Evolutionary conservation across 139 green algal species (phyloP).

Genomic region (Prasinococcaceae sp.): DNA sequence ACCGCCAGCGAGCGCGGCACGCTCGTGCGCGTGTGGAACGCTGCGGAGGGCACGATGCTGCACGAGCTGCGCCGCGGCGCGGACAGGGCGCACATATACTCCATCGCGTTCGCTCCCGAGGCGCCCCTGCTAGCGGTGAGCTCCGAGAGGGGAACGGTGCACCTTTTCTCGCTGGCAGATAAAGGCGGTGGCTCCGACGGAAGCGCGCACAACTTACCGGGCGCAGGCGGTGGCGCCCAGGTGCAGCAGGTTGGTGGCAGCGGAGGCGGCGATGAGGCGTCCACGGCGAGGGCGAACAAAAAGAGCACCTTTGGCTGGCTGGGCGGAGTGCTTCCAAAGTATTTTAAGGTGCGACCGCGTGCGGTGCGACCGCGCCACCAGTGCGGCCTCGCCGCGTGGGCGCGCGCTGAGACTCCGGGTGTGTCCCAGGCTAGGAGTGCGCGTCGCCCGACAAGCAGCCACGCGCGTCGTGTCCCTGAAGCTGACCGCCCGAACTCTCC

Average conservation of each 20-base stretch:
- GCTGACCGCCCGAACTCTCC: no score
- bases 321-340: no score
- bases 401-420: no score
- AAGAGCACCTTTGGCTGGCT: no score
- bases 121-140: conserved; percentile 69
- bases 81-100: conserved; percentile 70
- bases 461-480: no score
- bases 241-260: not conserved
- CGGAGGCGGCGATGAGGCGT: not conserved
- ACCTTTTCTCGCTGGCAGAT: conserved; percentile 39
- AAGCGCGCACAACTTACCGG: not conserved
- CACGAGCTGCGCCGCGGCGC: conserved; percentile 75
- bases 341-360: no score
- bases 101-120: conserved; percentile 56
- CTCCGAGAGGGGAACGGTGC: conserved; percentile 77
- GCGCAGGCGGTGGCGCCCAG: not conserved
- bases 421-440: no score
- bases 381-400: no score
- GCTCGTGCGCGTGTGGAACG: conserved; percentile 75
- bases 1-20: conserved; percentile 81
- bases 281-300: not conserved
- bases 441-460: no score
- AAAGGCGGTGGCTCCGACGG: not conserved
- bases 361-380: no score
- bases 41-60: conserved; percentile 58